A percentile compares a stretch with the other conserved stretches of the same genome.
These are phyloP conservation scores for Mycosphaerelloides madeirae DNA, from an alignment of 2,329 filamentous ascomycete genomes.

Conservation along the genomic window DNA sequence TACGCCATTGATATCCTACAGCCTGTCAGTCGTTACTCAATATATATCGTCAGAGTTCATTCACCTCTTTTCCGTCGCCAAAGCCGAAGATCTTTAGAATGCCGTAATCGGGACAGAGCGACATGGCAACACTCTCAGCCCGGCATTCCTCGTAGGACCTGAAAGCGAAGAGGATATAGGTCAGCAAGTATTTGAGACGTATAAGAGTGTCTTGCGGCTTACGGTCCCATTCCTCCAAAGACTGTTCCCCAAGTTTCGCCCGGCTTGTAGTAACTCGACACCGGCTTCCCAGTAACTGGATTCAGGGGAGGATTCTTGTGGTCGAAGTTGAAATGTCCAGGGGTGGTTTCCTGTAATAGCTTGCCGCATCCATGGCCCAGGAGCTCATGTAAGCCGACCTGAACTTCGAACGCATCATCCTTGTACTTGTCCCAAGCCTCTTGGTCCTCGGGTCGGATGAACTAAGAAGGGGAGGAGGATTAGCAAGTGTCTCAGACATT, in stretches of 20 bases:
- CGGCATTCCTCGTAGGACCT: slow-evolving; percentile 94
- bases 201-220: too few species aligned
- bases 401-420: slow-evolving; percentile 86
- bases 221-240: slow-evolving; percentile 77
- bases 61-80: slow-evolving; percentile 61
- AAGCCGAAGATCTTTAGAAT: slow-evolving; percentile 90
- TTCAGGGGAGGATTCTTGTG: slow-evolving; percentile 72
- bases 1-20: slow-evolving; percentile 61
- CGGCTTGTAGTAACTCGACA: slow-evolving; percentile 87
- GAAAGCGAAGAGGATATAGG: too few species aligned
- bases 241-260: slow-evolving; percentile 93
- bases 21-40: too few species aligned
- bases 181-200: too few species aligned
- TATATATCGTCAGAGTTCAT: too few species aligned
- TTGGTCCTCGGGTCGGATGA: slow-evolving; percentile 75
- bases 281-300: slow-evolving; percentile 70
- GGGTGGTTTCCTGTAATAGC: slow-evolving; percentile 79
- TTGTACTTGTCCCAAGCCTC: slow-evolving; percentile 75
- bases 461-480: too few species aligned
- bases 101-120: slow-evolving; percentile 78
- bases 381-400: slow-evolving; percentile 92
- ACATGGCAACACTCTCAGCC: slow-evolving; percentile 91
- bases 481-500: too few species aligned
- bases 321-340: slow-evolving; percentile 86
- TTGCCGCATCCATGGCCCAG: slow-evolving; percentile 88